Evolutionary conservation across 495 filamentous ascomycete genomes (phyloP).

Genomic region (Aspergillus leporis): DNA sequence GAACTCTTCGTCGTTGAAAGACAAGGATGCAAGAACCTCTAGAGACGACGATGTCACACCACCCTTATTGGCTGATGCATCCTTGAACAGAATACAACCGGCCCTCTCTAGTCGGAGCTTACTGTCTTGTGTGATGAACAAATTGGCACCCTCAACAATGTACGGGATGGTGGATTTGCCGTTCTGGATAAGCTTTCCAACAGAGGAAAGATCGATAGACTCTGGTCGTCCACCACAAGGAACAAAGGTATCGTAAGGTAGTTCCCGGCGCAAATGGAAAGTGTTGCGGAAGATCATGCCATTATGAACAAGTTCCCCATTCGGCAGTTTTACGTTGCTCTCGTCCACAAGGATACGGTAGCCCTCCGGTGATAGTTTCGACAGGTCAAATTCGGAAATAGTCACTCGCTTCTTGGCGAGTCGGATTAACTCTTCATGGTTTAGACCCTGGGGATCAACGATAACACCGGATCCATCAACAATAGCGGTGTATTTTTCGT

Average conservation of each 20-base stretch:
- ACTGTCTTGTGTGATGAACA: constrained; percentile 98
- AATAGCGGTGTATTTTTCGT: constrained; percentile 90
- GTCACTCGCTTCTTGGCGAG: constrained; percentile 86
- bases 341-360: constrained; percentile 95
- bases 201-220: constrained; percentile 89
- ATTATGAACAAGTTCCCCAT: constrained; percentile 82
- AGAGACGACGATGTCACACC: constrained; percentile 98
- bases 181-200: constrained; percentile 77
- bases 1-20: constrained; percentile 88
- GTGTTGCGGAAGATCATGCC: constrained; percentile 96
- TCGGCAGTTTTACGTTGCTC: constrained; percentile 79
- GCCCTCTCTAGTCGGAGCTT: constrained; percentile 93
- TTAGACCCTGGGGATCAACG: constrained; percentile 84
- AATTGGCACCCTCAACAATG: constrained; percentile 95
- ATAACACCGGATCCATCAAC: constrained; percentile 96
- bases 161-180: constrained; percentile 85
- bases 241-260: constrained; percentile 84
- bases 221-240: constrained; percentile 96
- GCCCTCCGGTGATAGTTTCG: constrained; percentile 82
- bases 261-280: constrained; percentile 80
- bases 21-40: constrained; percentile 90
- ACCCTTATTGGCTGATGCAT: constrained; percentile 97
- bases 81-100: constrained; percentile 93
- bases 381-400: constrained; percentile 83
- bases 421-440: constrained; percentile 78